phyloP scores from a whole-genome alignment of 2,329 filamentous ascomycete genomes.

The Phoma herbarum region DNA sequence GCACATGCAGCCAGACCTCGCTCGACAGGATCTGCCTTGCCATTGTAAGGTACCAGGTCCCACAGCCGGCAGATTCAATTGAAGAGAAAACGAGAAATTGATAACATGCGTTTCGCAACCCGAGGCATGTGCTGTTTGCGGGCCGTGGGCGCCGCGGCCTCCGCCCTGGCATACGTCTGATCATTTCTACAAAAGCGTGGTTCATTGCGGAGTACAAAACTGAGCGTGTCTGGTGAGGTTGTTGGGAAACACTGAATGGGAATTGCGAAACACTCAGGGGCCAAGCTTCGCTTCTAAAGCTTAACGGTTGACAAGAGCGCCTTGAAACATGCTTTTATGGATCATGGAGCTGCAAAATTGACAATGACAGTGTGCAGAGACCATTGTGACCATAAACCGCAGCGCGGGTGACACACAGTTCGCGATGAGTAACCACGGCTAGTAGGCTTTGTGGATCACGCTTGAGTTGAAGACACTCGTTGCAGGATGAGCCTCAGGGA shows the following conservation, averaged over 20 bases:
- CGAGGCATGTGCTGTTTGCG: conserved; percentile 12
- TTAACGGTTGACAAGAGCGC: conserved; percentile 9
- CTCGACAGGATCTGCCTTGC: conserved; percentile 12
- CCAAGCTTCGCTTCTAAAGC: conserved; percentile 17
- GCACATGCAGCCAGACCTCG: conserved; percentile 5
- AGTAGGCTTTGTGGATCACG: not conserved
- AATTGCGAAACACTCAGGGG: conserved; percentile 14
- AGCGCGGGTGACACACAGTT: conserved; percentile 1
- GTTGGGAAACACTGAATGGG: conserved; percentile 16
- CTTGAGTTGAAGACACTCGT: conserved; percentile 1
- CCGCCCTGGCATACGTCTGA: conserved; percentile 9
- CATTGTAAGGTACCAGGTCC: not conserved
- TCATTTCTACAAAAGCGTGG: conserved; percentile 1
- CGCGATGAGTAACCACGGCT: not conserved
- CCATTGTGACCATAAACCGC: conserved; percentile 8
- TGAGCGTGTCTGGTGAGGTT: conserved; percentile 10
- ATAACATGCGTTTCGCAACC: not conserved
- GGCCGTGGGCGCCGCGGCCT: conserved; percentile 10
- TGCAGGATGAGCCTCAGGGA: conserved; percentile 16
- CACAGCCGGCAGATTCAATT: not conserved
- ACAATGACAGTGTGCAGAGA: conserved; percentile 8
- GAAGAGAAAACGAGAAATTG: not conserved
- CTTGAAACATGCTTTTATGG: conserved; percentile 4
- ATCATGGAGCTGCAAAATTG: conserved; percentile 1
- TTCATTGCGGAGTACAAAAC: conserved; percentile 19